phyloP scores from a whole-genome alignment of 23 red algal genomes.

The Chondrus crispus region DNA sequence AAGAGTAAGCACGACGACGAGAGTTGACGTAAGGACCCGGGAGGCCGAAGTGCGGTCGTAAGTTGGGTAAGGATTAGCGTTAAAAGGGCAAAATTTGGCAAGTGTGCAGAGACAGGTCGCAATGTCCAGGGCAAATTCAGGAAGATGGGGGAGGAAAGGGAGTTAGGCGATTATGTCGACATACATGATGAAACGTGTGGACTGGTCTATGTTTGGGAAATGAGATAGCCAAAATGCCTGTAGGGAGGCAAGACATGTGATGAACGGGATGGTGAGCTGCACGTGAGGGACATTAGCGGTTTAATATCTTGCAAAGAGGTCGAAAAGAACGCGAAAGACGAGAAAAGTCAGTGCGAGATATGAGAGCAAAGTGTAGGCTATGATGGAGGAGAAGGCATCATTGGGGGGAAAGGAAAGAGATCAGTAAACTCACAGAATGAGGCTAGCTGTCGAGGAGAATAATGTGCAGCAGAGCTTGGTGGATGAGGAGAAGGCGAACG shows the following conservation, averaged over 20 bases:
- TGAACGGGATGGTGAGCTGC: too few species aligned
- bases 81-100: not conserved
- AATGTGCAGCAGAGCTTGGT: too few species aligned
- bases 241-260: not conserved
- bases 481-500: not conserved
- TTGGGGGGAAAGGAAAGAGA: conserved; percentile 2
- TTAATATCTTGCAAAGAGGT: not conserved
- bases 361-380: conserved; percentile 22
- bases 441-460: not conserved
- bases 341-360: not conserved
- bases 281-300: conserved; percentile 10
- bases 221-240: conserved; percentile 39
- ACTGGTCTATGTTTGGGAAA: not conserved
- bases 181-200: not conserved
- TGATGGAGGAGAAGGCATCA: not conserved
- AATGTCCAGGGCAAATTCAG: not conserved
- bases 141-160: conserved; percentile 39
- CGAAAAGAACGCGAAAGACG: not conserved
- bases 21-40: too few species aligned
- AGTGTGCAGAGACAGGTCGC: not conserved
- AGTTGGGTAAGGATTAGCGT: not conserved
- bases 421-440: conserved; percentile 19
- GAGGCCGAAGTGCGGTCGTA: not conserved
- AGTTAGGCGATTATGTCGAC: conserved; percentile 12
- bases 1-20: too few species aligned